Evolutionary conservation across 164 flowering plant genomes (phyloP).

Genomic region (Chloranthus sessilifolius): DNA sequence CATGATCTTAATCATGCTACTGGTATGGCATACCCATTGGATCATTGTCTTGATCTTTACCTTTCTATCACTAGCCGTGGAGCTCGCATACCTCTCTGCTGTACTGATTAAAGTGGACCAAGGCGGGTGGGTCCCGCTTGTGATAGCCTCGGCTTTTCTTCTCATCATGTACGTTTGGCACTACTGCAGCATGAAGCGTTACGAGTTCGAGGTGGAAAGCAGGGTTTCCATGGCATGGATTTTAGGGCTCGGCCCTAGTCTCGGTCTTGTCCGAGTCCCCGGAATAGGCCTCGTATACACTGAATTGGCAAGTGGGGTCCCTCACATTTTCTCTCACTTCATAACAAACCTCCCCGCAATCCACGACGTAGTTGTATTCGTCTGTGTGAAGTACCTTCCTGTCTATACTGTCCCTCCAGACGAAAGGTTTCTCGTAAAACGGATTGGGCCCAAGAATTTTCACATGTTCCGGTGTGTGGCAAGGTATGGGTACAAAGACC

Average conservation of each 20-base stretch:
- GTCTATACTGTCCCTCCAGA: conserved; percentile 90
- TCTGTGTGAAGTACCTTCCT: conserved; percentile 95
- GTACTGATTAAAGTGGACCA: conserved; percentile 80
- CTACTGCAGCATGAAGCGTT: conserved; percentile 82
- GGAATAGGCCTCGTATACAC: conserved; percentile 96
- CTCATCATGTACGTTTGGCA: conserved; percentile 92
- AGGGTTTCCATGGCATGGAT: conserved; percentile 97
- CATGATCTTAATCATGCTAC: conserved; percentile 70
- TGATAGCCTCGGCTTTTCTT: conserved; percentile 72
- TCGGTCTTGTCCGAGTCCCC: conserved; percentile 95
- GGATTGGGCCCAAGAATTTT: conserved; percentile 86
- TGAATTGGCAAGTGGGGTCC: conserved; percentile 93
- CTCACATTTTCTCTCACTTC: conserved; percentile 94
- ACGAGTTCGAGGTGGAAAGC: conserved; percentile 93
- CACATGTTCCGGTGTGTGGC: conserved; percentile 98
- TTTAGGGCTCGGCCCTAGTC: conserved; percentile 90
- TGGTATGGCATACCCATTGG: conserved; percentile 96
- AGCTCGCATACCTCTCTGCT: conserved; percentile 65
- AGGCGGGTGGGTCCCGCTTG: conserved; percentile 99
- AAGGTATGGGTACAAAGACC: conserved; percentile 93
- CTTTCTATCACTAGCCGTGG: conserved; percentile 54
- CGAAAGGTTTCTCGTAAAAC: conserved; percentile 81
- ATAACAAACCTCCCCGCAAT: conserved; percentile 95
- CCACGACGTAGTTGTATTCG: conserved; percentile 85
- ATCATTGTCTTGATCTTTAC: conserved; percentile 62